Evolutionary conservation across 805 yeast genomes (phyloP).

Genomic region (Saturnispora halmiae): DNA sequence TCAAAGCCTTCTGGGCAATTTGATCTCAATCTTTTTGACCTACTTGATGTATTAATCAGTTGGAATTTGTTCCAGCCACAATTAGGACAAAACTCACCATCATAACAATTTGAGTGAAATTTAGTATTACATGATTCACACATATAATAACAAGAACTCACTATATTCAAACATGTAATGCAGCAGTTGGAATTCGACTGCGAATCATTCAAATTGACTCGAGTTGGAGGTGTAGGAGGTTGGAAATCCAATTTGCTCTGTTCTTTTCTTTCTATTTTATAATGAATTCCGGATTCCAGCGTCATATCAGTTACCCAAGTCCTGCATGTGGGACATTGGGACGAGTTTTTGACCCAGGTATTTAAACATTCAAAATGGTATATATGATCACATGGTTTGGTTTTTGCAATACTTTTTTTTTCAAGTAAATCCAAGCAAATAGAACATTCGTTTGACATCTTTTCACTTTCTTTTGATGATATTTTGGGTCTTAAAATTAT

Average conservation of each 20-base stretch:
- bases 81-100: slow-evolving; percentile 29
- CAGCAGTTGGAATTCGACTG: slow-evolving; percentile 1
- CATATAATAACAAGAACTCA: slow-evolving; percentile 22
- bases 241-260: slow-evolving; percentile 7
- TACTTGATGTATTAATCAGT: slow-evolving; percentile 8
- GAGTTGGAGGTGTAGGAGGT: slow-evolving; percentile 9
- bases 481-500: too few relatives aligned
- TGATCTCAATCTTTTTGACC: slow-evolving; percentile 8
- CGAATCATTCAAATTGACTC: slow-evolving; percentile 7
- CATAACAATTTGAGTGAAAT: slow-evolving; percentile 25
- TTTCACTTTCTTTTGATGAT: too few relatives aligned
- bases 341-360: slow-evolving; percentile 30
- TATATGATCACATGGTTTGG: slow-evolving; percentile 28
- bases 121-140: slow-evolving; percentile 28
- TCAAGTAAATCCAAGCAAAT: slow-evolving; percentile 26
- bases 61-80: slow-evolving; percentile 25
- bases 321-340: slow-evolving; percentile 25
- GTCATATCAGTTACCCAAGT: slow-evolving; percentile 7
- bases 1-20: slow-evolving; percentile 7
- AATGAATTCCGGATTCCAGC: slow-evolving; percentile 1
- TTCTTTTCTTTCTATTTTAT: neutral
- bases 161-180: slow-evolving; percentile 16
- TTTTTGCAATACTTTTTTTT: slow-evolving; percentile 19
- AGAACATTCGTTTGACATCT: slow-evolving; percentile 20
- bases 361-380: slow-evolving; percentile 30